Conservation (phyloP, 2,329 filamentous ascomycete species). For the Knufia fluminis region DNA sequence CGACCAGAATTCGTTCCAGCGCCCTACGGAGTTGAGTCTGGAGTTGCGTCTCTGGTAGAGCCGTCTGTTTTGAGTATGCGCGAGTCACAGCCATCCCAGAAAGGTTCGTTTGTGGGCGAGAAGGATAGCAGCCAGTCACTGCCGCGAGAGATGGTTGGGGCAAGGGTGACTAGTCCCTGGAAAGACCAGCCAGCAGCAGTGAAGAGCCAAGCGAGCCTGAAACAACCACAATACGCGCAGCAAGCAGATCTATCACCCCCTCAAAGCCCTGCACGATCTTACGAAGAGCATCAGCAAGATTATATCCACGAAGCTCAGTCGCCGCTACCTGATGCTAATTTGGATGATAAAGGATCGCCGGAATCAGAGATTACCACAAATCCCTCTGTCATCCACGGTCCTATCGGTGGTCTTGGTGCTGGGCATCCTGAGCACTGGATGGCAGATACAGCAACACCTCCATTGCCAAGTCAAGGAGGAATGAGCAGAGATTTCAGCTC, state of each 20-base stretch:
- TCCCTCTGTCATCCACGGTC: conserved; percentile 71
- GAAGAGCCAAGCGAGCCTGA: conserved; percentile 23
- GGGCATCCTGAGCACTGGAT: conserved; percentile 45
- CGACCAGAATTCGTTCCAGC: conserved; percentile 71
- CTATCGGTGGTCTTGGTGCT: conserved; percentile 49
- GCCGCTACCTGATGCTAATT: not conserved
- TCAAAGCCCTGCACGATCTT: conserved; percentile 45
- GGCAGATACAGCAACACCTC: conserved; percentile 46
- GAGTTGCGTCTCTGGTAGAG: conserved; percentile 80
- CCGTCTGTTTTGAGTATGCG: conserved; percentile 64
- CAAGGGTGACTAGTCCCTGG: conserved; percentile 30
- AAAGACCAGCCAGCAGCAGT: conserved; percentile 34
- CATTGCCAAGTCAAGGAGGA: conserved; percentile 17
- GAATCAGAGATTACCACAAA: conserved; percentile 68
- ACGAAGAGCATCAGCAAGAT: conserved; percentile 31
- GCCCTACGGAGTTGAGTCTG: conserved; percentile 68
- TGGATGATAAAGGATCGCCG: conserved; percentile 16
- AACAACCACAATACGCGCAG: conserved; percentile 24
- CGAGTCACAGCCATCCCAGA: conserved; percentile 35
- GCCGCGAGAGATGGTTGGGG: not conserved
- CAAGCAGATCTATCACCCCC: conserved; percentile 41
- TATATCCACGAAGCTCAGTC: conserved; percentile 1
- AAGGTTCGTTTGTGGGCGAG: conserved; percentile 23
- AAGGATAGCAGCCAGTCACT: conserved; percentile 32
- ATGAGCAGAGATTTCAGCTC: conserved; percentile 35